These are phyloP conservation scores for Candida dubliniensis DNA, from an alignment of 1,139 yeast genomes.

Conservation along the genomic window DNA sequence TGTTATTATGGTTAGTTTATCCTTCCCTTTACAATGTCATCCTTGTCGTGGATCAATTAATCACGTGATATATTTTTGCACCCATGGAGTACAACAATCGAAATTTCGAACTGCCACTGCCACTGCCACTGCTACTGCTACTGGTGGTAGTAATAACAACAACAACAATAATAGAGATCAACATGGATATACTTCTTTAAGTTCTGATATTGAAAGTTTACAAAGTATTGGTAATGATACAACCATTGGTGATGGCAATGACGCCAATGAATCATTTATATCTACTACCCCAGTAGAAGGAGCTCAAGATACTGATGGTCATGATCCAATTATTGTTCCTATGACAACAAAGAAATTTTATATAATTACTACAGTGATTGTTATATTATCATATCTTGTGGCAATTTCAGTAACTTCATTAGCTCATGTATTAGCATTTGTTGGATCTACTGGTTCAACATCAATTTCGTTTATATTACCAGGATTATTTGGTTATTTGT, in stretches of 20 bases:
- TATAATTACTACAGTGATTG: slow-evolving; percentile 64
- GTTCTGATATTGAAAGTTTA: slow-evolving; percentile 24
- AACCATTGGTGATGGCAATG: slow-evolving; percentile 5
- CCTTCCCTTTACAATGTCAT: slow-evolving; percentile 75
- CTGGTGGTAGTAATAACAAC: too few relatives aligned
- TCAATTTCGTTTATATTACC: slow-evolving; percentile 91
- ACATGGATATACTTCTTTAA: slow-evolving; percentile 19
- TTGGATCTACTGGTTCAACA: slow-evolving; percentile 94
- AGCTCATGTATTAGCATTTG: slow-evolving; percentile 85
- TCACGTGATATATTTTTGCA: slow-evolving; percentile 59
- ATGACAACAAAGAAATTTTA: slow-evolving; percentile 54
- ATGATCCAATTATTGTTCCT: slow-evolving; percentile 53
- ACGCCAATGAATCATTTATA: slow-evolving; percentile 38
- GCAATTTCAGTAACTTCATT: slow-evolving; percentile 78
- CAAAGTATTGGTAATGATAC: slow-evolving; percentile 14
- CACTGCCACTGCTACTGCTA: not conserved
- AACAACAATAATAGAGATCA: too few relatives aligned
- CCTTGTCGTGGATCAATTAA: slow-evolving; percentile 75
- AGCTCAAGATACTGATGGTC: slow-evolving; percentile 51
- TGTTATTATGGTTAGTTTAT: slow-evolving; percentile 65
- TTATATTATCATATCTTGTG: slow-evolving; percentile 63
- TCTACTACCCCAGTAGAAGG: slow-evolving; percentile 53
- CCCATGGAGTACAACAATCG: slow-evolving; percentile 28
- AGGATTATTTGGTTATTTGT: slow-evolving; percentile 79
- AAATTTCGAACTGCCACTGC: slow-evolving; percentile 12